These are phyloP conservation scores for Saussurea involucrata DNA, from an alignment of 129 eudicot genomes.

Conservation along the genomic window DNA sequence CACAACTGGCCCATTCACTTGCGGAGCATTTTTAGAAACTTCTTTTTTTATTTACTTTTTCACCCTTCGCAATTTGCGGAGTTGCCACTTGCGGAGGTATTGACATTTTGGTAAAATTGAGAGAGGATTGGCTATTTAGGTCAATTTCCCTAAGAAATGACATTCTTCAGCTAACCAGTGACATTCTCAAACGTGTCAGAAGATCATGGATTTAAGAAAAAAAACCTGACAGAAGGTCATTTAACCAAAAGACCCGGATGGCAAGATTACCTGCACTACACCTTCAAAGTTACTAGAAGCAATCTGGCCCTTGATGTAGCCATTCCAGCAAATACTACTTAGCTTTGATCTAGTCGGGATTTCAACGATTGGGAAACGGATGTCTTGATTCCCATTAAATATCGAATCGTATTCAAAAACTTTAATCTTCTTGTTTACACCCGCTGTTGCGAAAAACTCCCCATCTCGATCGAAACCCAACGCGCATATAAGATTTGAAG, in stretches of 20 bases:
- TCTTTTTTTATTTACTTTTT: too few relatives aligned
- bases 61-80: too few relatives aligned
- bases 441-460: conserved; percentile 93
- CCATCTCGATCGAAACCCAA: conserved; percentile 89
- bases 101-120: too few relatives aligned
- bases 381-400: conserved; percentile 61
- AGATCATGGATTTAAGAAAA: neutral
- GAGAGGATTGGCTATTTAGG: too few relatives aligned
- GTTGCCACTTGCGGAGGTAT: too few relatives aligned
- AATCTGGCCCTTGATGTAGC: conserved; percentile 84
- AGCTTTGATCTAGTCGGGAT: conserved; percentile 72
- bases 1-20: too few relatives aligned
- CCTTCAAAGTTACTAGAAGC: conserved; percentile 99
- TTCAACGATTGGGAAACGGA: conserved; percentile 89
- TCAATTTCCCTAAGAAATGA: too few relatives aligned
- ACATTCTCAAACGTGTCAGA: neutral
- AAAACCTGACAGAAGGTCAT: neutral
- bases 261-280: conserved; percentile 76
- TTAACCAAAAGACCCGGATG: neutral
- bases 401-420: conserved; percentile 73
- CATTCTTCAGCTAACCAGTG: neutral
- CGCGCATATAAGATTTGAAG: conserved; percentile 87
- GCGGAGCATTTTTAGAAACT: too few relatives aligned
- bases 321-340: conserved; percentile 94
- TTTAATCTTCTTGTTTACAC: conserved; percentile 94